Conservation (phyloP, 495 filamentous ascomycete species). For the Parmelia sp. region DNA sequence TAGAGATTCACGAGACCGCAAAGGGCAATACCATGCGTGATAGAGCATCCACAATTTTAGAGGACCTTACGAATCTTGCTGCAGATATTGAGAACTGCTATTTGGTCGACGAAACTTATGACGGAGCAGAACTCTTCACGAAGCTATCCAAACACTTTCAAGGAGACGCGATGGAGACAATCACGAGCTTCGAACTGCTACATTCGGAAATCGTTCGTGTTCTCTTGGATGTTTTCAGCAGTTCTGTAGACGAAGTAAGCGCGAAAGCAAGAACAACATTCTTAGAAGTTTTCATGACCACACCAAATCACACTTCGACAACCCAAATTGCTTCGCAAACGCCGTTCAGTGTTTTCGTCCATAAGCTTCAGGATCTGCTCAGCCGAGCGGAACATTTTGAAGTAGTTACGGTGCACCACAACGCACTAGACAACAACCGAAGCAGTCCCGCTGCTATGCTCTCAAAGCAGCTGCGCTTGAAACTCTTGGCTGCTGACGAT, state of each 20-base stretch:
- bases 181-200: constrained; percentile 93
- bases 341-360: constrained; percentile 83
- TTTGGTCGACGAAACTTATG: constrained; percentile 45
- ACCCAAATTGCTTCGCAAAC: constrained; percentile 63
- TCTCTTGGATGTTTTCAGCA: constrained; percentile 74
- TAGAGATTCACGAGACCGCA: constrained; percentile 74
- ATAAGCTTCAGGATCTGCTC: constrained; percentile 91
- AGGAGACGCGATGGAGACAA: constrained; percentile 77
- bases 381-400: constrained; percentile 98
- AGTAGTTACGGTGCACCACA: constrained; percentile 90
- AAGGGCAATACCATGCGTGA: constrained; percentile 63
- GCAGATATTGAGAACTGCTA: constrained; percentile 64
- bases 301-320: constrained; percentile 50
- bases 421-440: constrained; percentile 83
- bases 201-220: constrained; percentile 82
- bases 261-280: constrained; percentile 69
- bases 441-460: constrained; percentile 94
- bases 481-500: constrained; percentile 75
- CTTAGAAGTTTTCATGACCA: constrained; percentile 89
- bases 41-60: constrained; percentile 69
- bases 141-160: constrained; percentile 83
- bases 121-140: constrained; percentile 61
- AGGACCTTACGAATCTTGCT: constrained; percentile 64
- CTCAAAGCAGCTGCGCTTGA: constrained; percentile 88
- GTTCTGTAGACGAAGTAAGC: constrained; percentile 41